A percentile compares a stretch with the other conserved stretches of the same genome.
Conservation (phyloP, 352 stramenopile genomes). For the Phytophthora palmivora region DNA sequence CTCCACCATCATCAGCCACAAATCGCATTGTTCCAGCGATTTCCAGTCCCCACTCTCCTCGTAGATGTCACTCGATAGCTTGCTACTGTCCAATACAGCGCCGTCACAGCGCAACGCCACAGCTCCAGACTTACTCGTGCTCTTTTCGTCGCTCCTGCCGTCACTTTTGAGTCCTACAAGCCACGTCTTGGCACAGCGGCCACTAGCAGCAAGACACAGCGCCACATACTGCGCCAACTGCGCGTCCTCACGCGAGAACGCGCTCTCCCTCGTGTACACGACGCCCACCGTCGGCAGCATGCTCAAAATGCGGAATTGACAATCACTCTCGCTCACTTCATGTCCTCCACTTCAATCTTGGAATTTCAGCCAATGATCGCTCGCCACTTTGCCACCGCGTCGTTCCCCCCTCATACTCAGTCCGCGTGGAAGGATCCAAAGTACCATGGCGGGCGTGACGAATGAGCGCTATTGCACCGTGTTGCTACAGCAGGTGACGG, state of each 20-base stretch:
- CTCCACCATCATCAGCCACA: slow-evolving; percentile 75
- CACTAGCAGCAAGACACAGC: slow-evolving; percentile 58
- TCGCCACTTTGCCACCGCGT: slow-evolving; percentile 20
- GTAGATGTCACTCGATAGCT: slow-evolving; percentile 38
- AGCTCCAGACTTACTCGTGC: not conserved
- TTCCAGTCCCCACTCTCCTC: slow-evolving; percentile 49
- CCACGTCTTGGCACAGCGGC: slow-evolving; percentile 53
- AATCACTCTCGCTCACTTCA: slow-evolving; percentile 1
- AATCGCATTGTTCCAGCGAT: slow-evolving; percentile 52
- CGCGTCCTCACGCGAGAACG: slow-evolving; percentile 58
- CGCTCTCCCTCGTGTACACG: slow-evolving; percentile 61
- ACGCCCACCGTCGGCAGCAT: slow-evolving; percentile 53
- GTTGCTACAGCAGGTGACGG: slow-evolving; percentile 66
- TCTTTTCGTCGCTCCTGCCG: not conserved
- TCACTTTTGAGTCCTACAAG: slow-evolving; percentile 43
- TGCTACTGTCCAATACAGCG: slow-evolving; percentile 41
- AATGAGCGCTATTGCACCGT: slow-evolving; percentile 91
- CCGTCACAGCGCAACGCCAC: slow-evolving; percentile 59
- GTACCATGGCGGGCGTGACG: slow-evolving; percentile 64
- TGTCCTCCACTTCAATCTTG: slow-evolving; percentile 19
- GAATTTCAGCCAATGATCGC: slow-evolving; percentile 29
- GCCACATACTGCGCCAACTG: slow-evolving; percentile 70
- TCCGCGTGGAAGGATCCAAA: slow-evolving; percentile 37
- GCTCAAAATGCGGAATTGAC: slow-evolving; percentile 12
- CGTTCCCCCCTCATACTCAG: slow-evolving; percentile 21